Evolutionary conservation across 495 filamentous ascomycete species (phyloP).

Genomic region (Tuber brumale): DNA sequence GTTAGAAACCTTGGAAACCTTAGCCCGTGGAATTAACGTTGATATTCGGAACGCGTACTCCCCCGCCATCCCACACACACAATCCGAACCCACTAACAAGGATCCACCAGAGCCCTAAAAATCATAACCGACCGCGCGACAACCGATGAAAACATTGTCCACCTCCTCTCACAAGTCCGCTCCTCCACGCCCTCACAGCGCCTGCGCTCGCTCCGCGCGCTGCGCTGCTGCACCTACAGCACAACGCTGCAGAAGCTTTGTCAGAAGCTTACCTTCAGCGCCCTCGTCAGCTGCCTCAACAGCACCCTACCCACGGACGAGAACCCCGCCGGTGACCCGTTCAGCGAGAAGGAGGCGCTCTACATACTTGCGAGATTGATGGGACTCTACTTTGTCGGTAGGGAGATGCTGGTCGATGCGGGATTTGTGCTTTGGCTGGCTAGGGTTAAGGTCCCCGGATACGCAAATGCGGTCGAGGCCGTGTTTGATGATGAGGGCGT

Average conservation of each 20-base stretch:
- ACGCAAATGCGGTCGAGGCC: slow-evolving; percentile 22
- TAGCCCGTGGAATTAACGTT: slow-evolving; percentile 21
- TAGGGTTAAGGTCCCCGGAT: slow-evolving; percentile 6
- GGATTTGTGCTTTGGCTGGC: slow-evolving; percentile 31
- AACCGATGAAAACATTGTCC: slow-evolving; percentile 22
- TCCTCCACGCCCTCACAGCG: slow-evolving; percentile 4
- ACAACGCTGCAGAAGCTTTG: slow-evolving; percentile 30
- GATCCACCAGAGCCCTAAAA: slow-evolving; percentile 24
- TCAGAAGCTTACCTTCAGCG: slow-evolving; percentile 20
- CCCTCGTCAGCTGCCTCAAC: slow-evolving; percentile 28
- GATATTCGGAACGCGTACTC: slow-evolving; percentile 31
- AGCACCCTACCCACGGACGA: slow-evolving; percentile 16
- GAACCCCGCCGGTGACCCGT: slow-evolving; percentile 10
- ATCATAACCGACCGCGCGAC: slow-evolving; percentile 37
- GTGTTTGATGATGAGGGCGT: slow-evolving; percentile 17
- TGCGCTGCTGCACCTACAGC: slow-evolving; percentile 29
- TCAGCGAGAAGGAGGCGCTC: slow-evolving; percentile 26
- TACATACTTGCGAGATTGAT: slow-evolving; percentile 33
- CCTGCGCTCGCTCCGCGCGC: slow-evolving; percentile 24
- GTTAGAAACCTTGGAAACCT: slow-evolving; percentile 25
- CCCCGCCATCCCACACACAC: background rate
- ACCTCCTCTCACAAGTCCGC: slow-evolving; percentile 24
- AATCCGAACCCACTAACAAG: background rate
- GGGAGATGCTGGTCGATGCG: slow-evolving; percentile 29
- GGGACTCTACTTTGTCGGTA: slow-evolving; percentile 20